Percentiles rank a stretch among this genome's conserved stretches.
Evolutionary conservation across 2,329 filamentous ascomycete species (phyloP).

Genomic region (Catunica adiposa): DNA sequence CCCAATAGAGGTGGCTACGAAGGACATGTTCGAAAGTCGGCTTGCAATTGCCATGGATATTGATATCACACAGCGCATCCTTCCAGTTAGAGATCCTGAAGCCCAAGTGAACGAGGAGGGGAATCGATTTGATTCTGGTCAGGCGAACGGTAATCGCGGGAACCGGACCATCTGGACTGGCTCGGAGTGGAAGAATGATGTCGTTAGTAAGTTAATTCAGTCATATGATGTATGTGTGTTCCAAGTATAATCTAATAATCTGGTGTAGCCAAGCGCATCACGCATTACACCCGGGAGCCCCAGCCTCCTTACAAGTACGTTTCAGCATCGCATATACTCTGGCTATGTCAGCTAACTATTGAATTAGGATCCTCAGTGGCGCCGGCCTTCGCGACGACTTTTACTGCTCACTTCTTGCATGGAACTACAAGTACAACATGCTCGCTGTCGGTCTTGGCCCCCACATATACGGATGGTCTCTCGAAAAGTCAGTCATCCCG

Average conservation of each 20-base stretch:
- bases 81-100: slow-evolving; percentile 26
- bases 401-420: slow-evolving; percentile 83
- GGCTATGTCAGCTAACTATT: neutral
- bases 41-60: slow-evolving; percentile 71
- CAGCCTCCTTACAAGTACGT: slow-evolving; percentile 14
- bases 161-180: slow-evolving; percentile 28
- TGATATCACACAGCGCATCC: slow-evolving; percentile 48
- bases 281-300: slow-evolving; percentile 4
- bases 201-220: slow-evolving; percentile 6
- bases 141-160: neutral
- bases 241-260: neutral
- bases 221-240: neutral
- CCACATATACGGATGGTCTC: slow-evolving; percentile 78
- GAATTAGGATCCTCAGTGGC: slow-evolving; percentile 60
- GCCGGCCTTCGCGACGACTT: slow-evolving; percentile 85
- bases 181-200: slow-evolving; percentile 22
- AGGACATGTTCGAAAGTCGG: slow-evolving; percentile 53
- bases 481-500: slow-evolving; percentile 47
- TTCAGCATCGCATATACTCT: neutral
- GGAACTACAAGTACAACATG: slow-evolving; percentile 55
- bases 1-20: slow-evolving; percentile 38
- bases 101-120: slow-evolving; percentile 18
- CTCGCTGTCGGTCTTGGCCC: slow-evolving; percentile 72
- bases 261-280: neutral
- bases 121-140: slow-evolving; percentile 17